phyloP scores from a whole-genome alignment of 768 basidiomycete genomes.

The Tulasnella sp. region DNA sequence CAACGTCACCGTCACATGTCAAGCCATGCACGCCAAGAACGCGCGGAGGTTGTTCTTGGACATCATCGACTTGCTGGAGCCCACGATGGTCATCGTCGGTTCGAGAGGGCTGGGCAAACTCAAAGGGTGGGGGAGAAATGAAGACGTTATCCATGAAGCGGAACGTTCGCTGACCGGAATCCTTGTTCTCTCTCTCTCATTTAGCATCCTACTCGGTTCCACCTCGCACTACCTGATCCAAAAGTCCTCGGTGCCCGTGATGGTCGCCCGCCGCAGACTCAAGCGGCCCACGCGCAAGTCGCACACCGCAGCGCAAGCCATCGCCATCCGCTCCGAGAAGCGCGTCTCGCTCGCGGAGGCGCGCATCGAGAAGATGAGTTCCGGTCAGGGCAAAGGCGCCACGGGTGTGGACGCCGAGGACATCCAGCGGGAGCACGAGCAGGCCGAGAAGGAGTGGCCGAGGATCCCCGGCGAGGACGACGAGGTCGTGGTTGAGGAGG shows the following conservation, averaged over 20 bases:
- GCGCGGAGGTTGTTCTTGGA: slow-evolving; percentile 60
- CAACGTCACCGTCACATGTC: slow-evolving; percentile 85
- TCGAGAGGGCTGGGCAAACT: slow-evolving; percentile 87
- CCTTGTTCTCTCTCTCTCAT: not conserved
- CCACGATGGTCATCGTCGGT: slow-evolving; percentile 92
- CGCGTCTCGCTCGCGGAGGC: slow-evolving; percentile 87
- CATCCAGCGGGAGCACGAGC: slow-evolving; percentile 65
- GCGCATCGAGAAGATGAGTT: slow-evolving; percentile 81
- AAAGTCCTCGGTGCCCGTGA: slow-evolving; percentile 94
- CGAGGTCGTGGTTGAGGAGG: slow-evolving; percentile 12
- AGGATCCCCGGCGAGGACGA: slow-evolving; percentile 37
- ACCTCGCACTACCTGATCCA: slow-evolving; percentile 94
- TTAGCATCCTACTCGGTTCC: slow-evolving; percentile 87
- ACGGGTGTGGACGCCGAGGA: slow-evolving; percentile 80
- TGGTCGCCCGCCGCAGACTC: slow-evolving; percentile 92
- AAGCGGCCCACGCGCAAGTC: slow-evolving; percentile 81
- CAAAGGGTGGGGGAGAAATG: slow-evolving; percentile 77
- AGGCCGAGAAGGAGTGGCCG: slow-evolving; percentile 41
- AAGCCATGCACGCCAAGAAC: slow-evolving; percentile 98
- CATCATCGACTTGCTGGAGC: slow-evolving; percentile 83
- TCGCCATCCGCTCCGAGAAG: slow-evolving; percentile 56
- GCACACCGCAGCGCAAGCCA: slow-evolving; percentile 61
- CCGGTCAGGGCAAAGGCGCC: slow-evolving; percentile 77
- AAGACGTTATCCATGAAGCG: too few relatives aligned
- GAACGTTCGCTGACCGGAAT: slow-evolving; percentile 7